Conservation (phyloP, 2,329 filamentous ascomycete genomes). For the Aspergillus fijiensis region DNA sequence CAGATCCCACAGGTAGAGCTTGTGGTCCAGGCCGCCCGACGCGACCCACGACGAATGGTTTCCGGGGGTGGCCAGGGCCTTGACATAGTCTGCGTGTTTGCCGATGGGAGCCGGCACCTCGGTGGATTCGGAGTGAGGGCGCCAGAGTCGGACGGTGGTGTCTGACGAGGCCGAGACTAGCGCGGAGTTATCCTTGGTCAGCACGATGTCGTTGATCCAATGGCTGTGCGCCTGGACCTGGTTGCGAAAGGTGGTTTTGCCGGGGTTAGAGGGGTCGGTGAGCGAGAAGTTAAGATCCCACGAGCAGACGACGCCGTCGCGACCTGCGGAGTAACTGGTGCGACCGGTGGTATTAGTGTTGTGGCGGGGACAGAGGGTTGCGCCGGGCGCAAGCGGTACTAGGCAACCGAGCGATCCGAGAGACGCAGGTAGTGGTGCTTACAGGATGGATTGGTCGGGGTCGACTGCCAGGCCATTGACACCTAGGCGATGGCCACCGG, state of each 20-base stretch:
- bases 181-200: slow-evolving; percentile 74
- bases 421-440: slow-evolving; percentile 40
- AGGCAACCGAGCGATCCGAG: not conserved
- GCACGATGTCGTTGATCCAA: slow-evolving; percentile 91
- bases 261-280: slow-evolving; percentile 29
- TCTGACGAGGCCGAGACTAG: slow-evolving; percentile 92
- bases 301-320: slow-evolving; percentile 92
- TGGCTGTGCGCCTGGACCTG: slow-evolving; percentile 83
- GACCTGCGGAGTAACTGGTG: slow-evolving; percentile 84
- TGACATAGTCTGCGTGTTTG: slow-evolving; percentile 93
- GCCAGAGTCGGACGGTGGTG: slow-evolving; percentile 88
- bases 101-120: slow-evolving; percentile 78
- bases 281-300: slow-evolving; percentile 69
- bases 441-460: slow-evolving; percentile 80
- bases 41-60: slow-evolving; percentile 79
- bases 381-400: not conserved
- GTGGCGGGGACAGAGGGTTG: not conserved
- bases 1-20: slow-evolving; percentile 91
- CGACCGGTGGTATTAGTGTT: slow-evolving; percentile 22
- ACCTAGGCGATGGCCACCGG: slow-evolving; percentile 85
- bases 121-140: slow-evolving; percentile 64
- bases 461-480: slow-evolving; percentile 94
- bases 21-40: slow-evolving; percentile 88
- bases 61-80: slow-evolving; percentile 80
- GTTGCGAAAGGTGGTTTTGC: slow-evolving; percentile 56